Base-by-base conservation (phyloP, 352 stramenopile genomes). In the Phytophthora sojae region DNA sequence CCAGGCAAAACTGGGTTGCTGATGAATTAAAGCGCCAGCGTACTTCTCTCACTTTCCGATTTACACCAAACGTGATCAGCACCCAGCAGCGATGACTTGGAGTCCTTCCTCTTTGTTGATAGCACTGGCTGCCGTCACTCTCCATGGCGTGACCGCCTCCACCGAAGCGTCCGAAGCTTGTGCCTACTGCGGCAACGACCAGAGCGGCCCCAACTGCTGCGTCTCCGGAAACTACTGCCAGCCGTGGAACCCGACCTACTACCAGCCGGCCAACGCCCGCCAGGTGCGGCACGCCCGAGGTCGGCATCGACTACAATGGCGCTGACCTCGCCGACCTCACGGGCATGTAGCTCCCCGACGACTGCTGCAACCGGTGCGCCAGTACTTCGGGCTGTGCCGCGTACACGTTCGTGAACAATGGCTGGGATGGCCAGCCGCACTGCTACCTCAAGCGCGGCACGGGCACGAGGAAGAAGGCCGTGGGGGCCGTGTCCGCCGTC, bases 151-250 rank as follows among this genome's bases (percentile, higher is more conserved):
- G 35, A 4, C 14, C 11, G 35, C 35, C 9, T 44, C 35, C 35
- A 44, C 29, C 37, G 37, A 44, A 17, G 37, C 15, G 3, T 14
- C 42, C 2, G 42, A 49, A n/a, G 42, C 15, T 17, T 61, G 57
- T 32, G 57, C 47, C 14, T 61, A 70, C 44, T 83, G 73, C 32
- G 79, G 75, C 45, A 81, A 78, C 62, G 29, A 59, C 32, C 25
- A 58, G 42, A 25, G 9, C 29, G 67, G 57, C 23, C 55, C 73
- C 2, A 57, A 45, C 32, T 85, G 75, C 68, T 87, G 80, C n/a
- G 57, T 68, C 4, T 52, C 61, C 3, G 71, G 71, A 49, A 61
- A 78, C 35, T 88, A 86, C 75, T 88, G 80, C 63, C 77, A 78
- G 54, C 76, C 76, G 0, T 86, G 78, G 77, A 72, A 82, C 67